Evolutionary conservation across 345 rosid species (phyloP).

Genomic region (thale cress (Arabidopsis thaliana)): DNA sequence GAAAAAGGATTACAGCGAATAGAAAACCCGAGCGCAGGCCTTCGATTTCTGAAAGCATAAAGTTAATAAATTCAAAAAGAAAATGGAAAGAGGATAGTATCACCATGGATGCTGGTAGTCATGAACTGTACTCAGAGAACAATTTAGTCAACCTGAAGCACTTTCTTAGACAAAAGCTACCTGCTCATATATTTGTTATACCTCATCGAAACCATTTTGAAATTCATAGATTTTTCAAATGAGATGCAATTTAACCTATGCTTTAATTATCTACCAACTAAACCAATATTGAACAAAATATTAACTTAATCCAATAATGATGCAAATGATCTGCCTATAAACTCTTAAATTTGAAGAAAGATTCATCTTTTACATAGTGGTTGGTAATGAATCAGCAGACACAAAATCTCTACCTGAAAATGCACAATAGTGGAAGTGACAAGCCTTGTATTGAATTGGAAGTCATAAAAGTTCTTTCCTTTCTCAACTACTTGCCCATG

Average conservation of each 20-base stretch:
- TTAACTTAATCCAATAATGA: slow-evolving; percentile 5
- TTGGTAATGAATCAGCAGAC: not conserved
- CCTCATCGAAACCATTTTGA: not conserved
- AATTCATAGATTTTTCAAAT: not conserved
- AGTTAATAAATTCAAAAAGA: not conserved
- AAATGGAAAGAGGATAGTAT: slow-evolving; percentile 17
- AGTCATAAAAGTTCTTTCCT: slow-evolving; percentile 68
- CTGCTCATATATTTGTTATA: slow-evolving; percentile 14
- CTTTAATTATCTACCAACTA: not conserved
- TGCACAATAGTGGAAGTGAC: slow-evolving; percentile 80
- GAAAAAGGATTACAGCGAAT: slow-evolving; percentile 37
- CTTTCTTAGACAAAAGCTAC: not conserved
- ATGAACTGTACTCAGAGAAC: slow-evolving; percentile 10
- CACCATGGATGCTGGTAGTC: slow-evolving; percentile 1
- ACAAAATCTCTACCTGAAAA: slow-evolving; percentile 71
- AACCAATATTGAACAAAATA: not conserved
- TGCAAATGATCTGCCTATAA: slow-evolving; percentile 8
- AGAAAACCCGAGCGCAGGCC: slow-evolving; percentile 29
- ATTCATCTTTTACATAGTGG: not conserved
- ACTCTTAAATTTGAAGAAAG: not conserved
- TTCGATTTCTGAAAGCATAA: not conserved
- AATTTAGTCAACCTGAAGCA: slow-evolving; percentile 1
- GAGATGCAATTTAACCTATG: not conserved
- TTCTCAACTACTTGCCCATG: slow-evolving; percentile 64
- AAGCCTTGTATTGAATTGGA: slow-evolving; percentile 81